These are phyloP conservation scores for Cercospora sojina DNA, from an alignment of 2,329 filamentous ascomycete genomes.

Conservation along the genomic window DNA sequence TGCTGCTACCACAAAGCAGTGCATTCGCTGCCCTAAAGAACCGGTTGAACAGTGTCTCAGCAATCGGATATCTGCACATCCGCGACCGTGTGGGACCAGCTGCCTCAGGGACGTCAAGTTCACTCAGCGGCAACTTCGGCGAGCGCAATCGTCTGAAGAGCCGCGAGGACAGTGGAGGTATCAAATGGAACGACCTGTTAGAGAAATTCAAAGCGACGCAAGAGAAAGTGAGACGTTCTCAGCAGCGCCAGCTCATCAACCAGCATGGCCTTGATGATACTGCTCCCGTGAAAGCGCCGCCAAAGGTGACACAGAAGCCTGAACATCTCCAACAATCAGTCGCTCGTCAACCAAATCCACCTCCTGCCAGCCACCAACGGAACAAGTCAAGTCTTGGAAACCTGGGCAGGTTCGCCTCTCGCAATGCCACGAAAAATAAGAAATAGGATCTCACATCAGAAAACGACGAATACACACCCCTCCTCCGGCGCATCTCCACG, in stretches of 20 bases:
- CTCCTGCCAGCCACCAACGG: conserved; percentile 27
- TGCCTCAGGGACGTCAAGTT: conserved; percentile 34
- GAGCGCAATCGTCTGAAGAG: conserved; percentile 72
- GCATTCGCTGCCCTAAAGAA: conserved; percentile 97
- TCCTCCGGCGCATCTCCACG: neutral
- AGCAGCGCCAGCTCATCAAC: conserved; percentile 43
- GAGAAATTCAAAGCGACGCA: conserved; percentile 94
- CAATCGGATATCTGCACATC: conserved; percentile 91
- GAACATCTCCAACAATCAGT: conserved; percentile 11
- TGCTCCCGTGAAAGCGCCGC: conserved; percentile 27
- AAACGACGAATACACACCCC: neutral
- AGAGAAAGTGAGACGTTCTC: conserved; percentile 73
- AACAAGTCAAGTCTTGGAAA: conserved; percentile 46
- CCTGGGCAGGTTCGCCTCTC: conserved; percentile 13
- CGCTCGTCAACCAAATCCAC: conserved; percentile 23
- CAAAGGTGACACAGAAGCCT: conserved; percentile 10
- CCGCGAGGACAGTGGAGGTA: conserved; percentile 59
- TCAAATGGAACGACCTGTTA: conserved; percentile 87
- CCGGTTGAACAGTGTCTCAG: conserved; percentile 91
- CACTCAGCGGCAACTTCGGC: conserved; percentile 46
- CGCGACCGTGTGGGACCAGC: conserved; percentile 36
- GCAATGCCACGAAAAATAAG: neutral
- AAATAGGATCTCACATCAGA: neutral
- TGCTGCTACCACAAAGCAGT: conserved; percentile 97
- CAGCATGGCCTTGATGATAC: conserved; percentile 29